A percentile compares a stretch with the other conserved stretches of the same genome.
These are phyloP conservation scores for Coemansia aciculifera DNA, from an alignment of 192 early-diverging fungal genomes.

Conservation along the genomic window DNA sequence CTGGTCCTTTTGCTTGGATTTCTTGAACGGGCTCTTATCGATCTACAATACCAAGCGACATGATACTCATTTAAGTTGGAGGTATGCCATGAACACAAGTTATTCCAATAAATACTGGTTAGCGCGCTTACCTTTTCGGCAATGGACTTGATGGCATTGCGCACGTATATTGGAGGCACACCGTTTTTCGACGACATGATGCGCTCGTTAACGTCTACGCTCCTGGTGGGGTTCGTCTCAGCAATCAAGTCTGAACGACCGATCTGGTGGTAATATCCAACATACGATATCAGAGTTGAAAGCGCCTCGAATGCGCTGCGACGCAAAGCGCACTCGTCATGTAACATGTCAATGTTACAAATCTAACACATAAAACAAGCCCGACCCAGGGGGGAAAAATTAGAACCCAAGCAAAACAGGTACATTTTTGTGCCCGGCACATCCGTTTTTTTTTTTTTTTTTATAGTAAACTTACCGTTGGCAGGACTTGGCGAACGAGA, in stretches of 20 bases:
- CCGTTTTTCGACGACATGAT: constrained; percentile 8
- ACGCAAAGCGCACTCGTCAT: constrained; percentile 19
- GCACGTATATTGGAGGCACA: neutral
- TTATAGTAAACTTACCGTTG: constrained; percentile 26
- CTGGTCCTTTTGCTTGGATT: constrained; percentile 6
- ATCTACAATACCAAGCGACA: constrained; percentile 20
- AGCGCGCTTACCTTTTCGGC: constrained; percentile 11
- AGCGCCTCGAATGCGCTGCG: constrained; percentile 29
- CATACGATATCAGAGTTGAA: constrained; percentile 23
- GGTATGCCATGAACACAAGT: neutral
- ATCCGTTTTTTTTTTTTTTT: neutral
- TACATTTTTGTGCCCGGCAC: constrained; percentile 5
- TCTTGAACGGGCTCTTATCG: constrained; percentile 16
- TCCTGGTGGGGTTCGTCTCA: neutral
- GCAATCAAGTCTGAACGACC: constrained; percentile 28
- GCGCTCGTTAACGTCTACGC: neutral
- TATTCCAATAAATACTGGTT: neutral
- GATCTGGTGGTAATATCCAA: constrained; percentile 44
- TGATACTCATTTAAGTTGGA: neutral
- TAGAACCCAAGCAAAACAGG: constrained; percentile 1
- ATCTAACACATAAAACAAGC: neutral
- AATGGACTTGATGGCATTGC: constrained; percentile 6
- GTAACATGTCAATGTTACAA: constrained; percentile 5
- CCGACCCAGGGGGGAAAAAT: neutral
- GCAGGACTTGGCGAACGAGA: constrained; percentile 31